Conservation (phyloP, 441 rosid species). For the Adansonia grandidieri region DNA sequence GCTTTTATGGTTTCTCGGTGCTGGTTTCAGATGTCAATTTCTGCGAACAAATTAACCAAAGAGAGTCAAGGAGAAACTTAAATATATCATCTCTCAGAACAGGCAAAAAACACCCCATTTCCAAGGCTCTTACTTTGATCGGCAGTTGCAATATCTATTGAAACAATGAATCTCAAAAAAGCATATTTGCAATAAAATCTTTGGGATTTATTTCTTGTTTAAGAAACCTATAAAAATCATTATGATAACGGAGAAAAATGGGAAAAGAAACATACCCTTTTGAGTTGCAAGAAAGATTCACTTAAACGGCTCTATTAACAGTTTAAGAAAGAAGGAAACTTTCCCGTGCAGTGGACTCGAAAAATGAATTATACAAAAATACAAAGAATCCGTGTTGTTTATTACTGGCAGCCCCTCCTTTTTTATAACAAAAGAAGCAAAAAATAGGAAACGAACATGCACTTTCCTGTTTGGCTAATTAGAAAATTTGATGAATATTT, state of each 20-base stretch:
- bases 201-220: not conserved
- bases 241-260: not conserved
- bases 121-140: no score
- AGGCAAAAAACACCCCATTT: constrained; percentile 2
- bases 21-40: not conserved
- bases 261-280: constrained; percentile 5
- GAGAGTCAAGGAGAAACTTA: not conserved
- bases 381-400: not conserved
- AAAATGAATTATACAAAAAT: not conserved
- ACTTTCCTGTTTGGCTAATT: no score
- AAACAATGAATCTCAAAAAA: not conserved
- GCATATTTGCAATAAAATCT: not conserved
- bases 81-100: not conserved
- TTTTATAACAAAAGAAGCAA: not conserved
- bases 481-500: no score
- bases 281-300: not conserved
- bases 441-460: not conserved
- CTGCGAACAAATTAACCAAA: not conserved
- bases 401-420: not conserved
- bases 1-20: not conserved
- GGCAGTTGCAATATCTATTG: no score
- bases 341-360: no score
- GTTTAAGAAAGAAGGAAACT: not conserved
- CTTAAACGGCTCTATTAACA: not conserved
- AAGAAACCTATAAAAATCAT: not conserved